Base-by-base conservation (phyloP, 768 basidiomycete species). In the Sarcomyxa edulis region DNA sequence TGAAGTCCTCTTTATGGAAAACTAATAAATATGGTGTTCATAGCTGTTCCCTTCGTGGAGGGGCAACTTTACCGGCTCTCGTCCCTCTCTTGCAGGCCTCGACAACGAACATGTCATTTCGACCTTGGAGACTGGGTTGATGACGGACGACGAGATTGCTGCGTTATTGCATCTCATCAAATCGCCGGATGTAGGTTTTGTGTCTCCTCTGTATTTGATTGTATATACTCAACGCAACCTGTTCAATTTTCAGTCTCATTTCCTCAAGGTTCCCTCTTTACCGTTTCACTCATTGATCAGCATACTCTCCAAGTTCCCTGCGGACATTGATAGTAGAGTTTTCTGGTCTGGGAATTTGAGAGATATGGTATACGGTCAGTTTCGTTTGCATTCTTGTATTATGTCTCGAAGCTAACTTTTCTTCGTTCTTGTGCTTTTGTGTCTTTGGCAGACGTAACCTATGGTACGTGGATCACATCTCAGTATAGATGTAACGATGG, bases 31-130 rank as follows among this genome's bases (percentile, higher is more conserved):
- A 18, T 30, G 27, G 10, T 37, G 20, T 43, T 26, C 39, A n/a
- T 43, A 88, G 81, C 53, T 92, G 6, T 92, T 91, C 61, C 87
- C 88, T 3, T 72, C 69, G 7, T 92, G 89, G 88, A 74, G 73
- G 43, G 88, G 88, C 5, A 63, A 65, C 11, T 92, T 90, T 55
- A 75, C 80, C 42, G 79, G 81, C 25, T 69, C 73, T 20, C 66
- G 70, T 0, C 86, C 87, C 20, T 81, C 81, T 3, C 69, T 89
- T 25, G 71, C 74, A 23, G 79, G 83, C 11, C 58, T 86, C 28
- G 70, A 71, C 37, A 71, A 70, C 28, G 75, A 78, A 33, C 68
- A 65, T 20, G 65, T 84, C 9, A 74, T 79, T 32, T 59, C 63
- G n/a, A 72, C 78, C 2, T 55, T 87, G 27, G 78, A 80, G 49